These are phyloP conservation scores for Rheum nobile DNA, from an alignment of 148 eudicot species.

Conservation along the genomic window DNA sequence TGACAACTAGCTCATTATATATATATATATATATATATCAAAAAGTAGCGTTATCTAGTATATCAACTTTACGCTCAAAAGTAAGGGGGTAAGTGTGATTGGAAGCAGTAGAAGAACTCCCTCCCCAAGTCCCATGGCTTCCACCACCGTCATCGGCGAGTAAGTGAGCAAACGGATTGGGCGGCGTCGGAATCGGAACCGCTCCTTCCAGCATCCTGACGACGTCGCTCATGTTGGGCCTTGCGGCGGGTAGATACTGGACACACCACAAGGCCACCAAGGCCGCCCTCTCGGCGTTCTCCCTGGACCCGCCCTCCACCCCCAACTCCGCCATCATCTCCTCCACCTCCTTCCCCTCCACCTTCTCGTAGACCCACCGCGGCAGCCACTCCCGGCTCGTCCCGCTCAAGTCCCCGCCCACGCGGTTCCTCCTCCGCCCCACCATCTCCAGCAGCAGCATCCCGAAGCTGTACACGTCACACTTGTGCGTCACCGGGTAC, in stretches of 20 bases:
- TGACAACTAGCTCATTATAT: too few species aligned
- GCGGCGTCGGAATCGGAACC: conserved; percentile 16
- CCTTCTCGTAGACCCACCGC: conserved; percentile 18
- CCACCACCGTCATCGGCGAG: not conserved
- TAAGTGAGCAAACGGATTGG: conserved; percentile 22
- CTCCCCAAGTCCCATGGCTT: not conserved
- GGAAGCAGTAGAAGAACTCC: not conserved
- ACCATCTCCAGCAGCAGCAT: conserved; percentile 24
- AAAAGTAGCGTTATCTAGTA: not conserved
- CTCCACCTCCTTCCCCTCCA: conserved; percentile 5
- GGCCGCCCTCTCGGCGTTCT: conserved; percentile 16
- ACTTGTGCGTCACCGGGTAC: conserved; percentile 24
- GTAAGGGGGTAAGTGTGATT: not conserved
- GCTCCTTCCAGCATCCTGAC: conserved; percentile 28
- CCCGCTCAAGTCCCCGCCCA: conserved; percentile 8
- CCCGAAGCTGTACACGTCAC: conserved; percentile 25
- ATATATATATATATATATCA: too few species aligned
- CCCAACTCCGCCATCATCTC: conserved; percentile 15
- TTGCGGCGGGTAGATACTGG: conserved; percentile 17
- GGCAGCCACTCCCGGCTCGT: conserved; percentile 22
- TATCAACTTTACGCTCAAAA: not conserved
- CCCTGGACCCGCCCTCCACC: conserved; percentile 5
- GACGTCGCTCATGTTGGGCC: conserved; percentile 23
- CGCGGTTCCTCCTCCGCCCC: conserved; percentile 22
- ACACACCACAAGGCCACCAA: conserved; percentile 28